Percentiles rank a stretch among this genome's conserved stretches.
phyloP scores from a whole-genome alignment of 352 stramenopile species.

The Phytophthora capsici region DNA sequence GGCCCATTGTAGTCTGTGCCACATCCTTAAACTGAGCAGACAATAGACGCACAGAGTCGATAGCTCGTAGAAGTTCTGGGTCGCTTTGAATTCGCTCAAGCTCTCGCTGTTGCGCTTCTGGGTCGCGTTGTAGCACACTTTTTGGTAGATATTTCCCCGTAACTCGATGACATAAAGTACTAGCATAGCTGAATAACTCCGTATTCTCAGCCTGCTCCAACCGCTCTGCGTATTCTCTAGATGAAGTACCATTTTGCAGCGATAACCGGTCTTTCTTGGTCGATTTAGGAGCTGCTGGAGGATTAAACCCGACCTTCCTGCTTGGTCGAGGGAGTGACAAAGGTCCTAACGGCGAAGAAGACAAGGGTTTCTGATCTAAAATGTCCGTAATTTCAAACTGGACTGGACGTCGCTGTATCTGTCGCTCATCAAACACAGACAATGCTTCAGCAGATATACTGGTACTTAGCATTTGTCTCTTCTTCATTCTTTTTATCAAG shows the following conservation, averaged over 20 bases:
- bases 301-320: neutral
- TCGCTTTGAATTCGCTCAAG: slow-evolving; percentile 63
- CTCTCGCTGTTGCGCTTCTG: slow-evolving; percentile 57
- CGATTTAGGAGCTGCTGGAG: slow-evolving; percentile 18
- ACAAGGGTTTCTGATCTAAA: slow-evolving; percentile 24
- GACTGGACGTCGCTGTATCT: slow-evolving; percentile 5
- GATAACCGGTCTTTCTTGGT: slow-evolving; percentile 3
- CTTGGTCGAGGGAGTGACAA: slow-evolving; percentile 19
- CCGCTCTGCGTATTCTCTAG: slow-evolving; percentile 40
- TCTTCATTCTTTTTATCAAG: slow-evolving; percentile 2
- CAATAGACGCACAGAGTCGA: slow-evolving; percentile 52
- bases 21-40: slow-evolving; percentile 76
- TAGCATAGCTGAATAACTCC: slow-evolving; percentile 74
- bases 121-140: slow-evolving; percentile 49
- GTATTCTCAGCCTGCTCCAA: slow-evolving; percentile 63
- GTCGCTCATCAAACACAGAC: slow-evolving; percentile 5
- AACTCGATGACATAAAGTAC: slow-evolving; percentile 66
- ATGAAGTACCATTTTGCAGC: neutral
- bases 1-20: slow-evolving; percentile 62
- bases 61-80: slow-evolving; percentile 64
- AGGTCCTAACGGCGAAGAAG: slow-evolving; percentile 9
- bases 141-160: slow-evolving; percentile 67
- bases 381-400: slow-evolving; percentile 47
- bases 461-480: slow-evolving; percentile 29
- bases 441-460: slow-evolving; percentile 50